These are phyloP conservation scores for Mucor ambiguus DNA, from an alignment of 371 early-diverging fungal species.

Conservation along the genomic window DNA sequence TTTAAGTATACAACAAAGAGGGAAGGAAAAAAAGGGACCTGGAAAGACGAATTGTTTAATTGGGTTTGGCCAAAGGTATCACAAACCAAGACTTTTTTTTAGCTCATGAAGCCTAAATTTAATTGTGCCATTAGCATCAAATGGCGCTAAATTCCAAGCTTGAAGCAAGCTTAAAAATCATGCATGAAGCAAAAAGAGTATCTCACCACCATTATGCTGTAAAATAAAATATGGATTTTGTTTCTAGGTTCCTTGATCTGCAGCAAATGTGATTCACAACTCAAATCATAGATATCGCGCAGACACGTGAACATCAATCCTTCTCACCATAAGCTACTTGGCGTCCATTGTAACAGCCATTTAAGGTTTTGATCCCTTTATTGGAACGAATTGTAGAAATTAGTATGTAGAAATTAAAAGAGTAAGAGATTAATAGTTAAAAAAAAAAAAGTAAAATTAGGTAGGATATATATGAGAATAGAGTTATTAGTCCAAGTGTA, in stretches of 20 bases:
- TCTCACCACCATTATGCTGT: not conserved
- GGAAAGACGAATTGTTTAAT: slow-evolving; percentile 2
- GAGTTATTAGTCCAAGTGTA: not conserved
- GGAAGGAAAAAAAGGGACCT: not conserved
- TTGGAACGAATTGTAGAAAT: not conserved
- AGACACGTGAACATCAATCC: not conserved
- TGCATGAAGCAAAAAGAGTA: not conserved
- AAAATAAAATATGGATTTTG: not conserved
- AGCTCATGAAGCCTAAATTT: not conserved
- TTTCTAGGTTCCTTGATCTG: not conserved
- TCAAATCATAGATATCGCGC: not conserved
- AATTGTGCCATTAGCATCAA: not conserved
- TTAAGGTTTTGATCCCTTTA: not conserved
- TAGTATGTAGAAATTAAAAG: not conserved
- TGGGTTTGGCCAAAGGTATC: not conserved
- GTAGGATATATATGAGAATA: not conserved
- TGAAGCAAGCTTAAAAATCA: not conserved
- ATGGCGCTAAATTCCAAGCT: not conserved
- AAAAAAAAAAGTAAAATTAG: not conserved
- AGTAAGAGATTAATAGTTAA: not conserved
- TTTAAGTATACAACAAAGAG: not conserved
- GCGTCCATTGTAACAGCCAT: too few relatives aligned
- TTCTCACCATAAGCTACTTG: too few relatives aligned
- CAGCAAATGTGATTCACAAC: not conserved
- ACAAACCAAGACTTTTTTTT: slow-evolving; percentile 7